Conservation (phyloP, 768 basidiomycete genomes). For the Rhodotorula kratochvilovae region DNA sequence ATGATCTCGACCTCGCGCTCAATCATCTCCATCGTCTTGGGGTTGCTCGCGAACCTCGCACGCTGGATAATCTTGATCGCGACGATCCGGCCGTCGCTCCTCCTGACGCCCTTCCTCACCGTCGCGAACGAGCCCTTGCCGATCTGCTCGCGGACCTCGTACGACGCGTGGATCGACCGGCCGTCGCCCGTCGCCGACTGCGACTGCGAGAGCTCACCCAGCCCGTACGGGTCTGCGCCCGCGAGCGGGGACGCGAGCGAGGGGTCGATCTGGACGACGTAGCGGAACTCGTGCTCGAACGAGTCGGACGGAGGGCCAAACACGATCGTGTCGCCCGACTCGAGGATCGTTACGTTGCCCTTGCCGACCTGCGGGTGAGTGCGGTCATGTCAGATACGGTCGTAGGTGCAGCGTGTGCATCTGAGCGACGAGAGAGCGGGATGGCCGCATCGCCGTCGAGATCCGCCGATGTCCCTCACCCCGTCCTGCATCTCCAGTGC, state of each 20-base stretch:
- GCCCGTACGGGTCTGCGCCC: slow-evolving; percentile 25
- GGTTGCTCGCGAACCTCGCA: slow-evolving; percentile 31
- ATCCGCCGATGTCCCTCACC: too few relatives aligned
- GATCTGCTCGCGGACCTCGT: slow-evolving; percentile 52
- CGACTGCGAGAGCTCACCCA: slow-evolving; percentile 23
- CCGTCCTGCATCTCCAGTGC: too few relatives aligned
- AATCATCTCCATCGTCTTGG: slow-evolving; percentile 50
- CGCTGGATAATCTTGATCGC: slow-evolving; percentile 78
- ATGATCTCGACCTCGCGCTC: slow-evolving; percentile 74
- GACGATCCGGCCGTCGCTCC: slow-evolving; percentile 64
- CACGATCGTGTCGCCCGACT: slow-evolving; percentile 78
- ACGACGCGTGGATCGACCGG: slow-evolving; percentile 46
- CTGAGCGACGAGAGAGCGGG: too few relatives aligned
- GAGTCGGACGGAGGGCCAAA: slow-evolving; percentile 60
- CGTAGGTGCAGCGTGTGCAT: too few relatives aligned
- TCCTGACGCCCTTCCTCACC: slow-evolving; percentile 74
- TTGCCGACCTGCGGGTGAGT: slow-evolving; percentile 55
- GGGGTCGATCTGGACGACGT: slow-evolving; percentile 25
- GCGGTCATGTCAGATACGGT: not conserved
- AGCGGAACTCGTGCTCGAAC: slow-evolving; percentile 32
- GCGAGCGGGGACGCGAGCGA: not conserved
- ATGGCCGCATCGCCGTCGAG: too few relatives aligned
- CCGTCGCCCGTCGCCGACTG: not conserved
- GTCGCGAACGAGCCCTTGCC: slow-evolving; percentile 90
- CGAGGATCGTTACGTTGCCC: slow-evolving; percentile 57